phyloP scores from a whole-genome alignment of 257 asterid species.

The Ophiorrhiza pumila region DNA sequence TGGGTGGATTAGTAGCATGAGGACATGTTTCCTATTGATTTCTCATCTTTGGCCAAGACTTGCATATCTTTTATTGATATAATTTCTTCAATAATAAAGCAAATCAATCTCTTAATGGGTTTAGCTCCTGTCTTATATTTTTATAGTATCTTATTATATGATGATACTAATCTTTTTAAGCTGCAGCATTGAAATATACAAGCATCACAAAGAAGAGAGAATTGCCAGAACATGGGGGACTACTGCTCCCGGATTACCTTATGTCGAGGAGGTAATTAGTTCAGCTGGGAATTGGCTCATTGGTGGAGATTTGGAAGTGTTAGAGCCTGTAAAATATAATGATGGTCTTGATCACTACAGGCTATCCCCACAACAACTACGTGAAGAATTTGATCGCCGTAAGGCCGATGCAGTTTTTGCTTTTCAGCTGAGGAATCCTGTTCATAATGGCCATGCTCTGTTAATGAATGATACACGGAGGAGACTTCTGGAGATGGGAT shows the following conservation, averaged over 20 bases:
- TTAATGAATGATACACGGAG: conserved; percentile 78
- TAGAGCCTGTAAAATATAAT: conserved; percentile 63
- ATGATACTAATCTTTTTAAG: background rate
- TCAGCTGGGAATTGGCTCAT: conserved; percentile 83
- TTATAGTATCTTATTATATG: background rate
- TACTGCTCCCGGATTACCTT: conserved; percentile 78
- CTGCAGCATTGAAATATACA: conserved; percentile 68
- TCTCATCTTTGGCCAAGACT: background rate
- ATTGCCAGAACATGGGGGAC: conserved; percentile 91
- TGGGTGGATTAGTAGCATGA: background rate
- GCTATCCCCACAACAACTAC: conserved; percentile 70
- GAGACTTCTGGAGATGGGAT: conserved; percentile 75
- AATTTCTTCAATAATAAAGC: background rate
- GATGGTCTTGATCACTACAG: conserved; percentile 85
- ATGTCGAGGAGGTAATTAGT: conserved; percentile 72
- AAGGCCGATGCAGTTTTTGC: conserved; percentile 88
- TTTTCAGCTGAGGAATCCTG: conserved; percentile 86
- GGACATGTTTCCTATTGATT: background rate
- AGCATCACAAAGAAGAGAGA: conserved; percentile 85
- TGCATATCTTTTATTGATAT: background rate
- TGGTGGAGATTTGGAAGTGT: conserved; percentile 82
- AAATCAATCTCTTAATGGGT: background rate
- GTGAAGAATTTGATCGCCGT: conserved; percentile 64
- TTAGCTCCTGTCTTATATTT: background rate
- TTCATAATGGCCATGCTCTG: conserved; percentile 84